These are phyloP conservation scores for Vigna angularis DNA, from an alignment of 306 rosid species.

Conservation along the genomic window DNA sequence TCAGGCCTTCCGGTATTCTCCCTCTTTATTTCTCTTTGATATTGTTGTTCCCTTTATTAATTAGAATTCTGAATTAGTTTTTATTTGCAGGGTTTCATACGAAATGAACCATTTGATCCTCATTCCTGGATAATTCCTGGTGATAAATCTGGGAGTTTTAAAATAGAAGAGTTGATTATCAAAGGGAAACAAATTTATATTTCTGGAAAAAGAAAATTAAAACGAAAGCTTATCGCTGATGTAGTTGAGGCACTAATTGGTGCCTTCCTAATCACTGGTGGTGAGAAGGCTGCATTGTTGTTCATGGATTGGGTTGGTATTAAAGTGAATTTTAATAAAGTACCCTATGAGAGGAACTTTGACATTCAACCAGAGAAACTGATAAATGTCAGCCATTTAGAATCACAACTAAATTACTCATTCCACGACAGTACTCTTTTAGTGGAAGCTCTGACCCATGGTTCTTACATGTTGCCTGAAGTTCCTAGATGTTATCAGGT, in stretches of 20 bases:
- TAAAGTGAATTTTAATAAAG: conserved; percentile 54
- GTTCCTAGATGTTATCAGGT: conserved; percentile 92
- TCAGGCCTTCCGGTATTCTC: conserved; percentile 65
- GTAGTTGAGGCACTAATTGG: conserved; percentile 94
- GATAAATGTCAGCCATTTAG: conserved; percentile 56
- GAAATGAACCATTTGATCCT: conserved; percentile 66
- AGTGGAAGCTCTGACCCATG: conserved; percentile 90
- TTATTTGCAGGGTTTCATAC: conserved; percentile 77
- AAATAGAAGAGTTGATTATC: conserved; percentile 46
- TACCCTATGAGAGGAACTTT: conserved; percentile 55
- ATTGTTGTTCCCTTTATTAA: not conserved
- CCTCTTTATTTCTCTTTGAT: not conserved
- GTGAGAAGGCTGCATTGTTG: conserved; percentile 66
- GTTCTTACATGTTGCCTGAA: conserved; percentile 86
- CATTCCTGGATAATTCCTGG: conserved; percentile 77
- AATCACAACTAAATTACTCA: conserved; percentile 62
- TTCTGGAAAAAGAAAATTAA: conserved; percentile 54
- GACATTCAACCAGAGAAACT: conserved; percentile 49
- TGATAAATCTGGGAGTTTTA: conserved; percentile 36
- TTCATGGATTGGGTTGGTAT: conserved; percentile 83
- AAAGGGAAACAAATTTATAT: conserved; percentile 47
- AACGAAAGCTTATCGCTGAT: conserved; percentile 70
- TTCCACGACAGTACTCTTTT: conserved; percentile 66
- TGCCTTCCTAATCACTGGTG: conserved; percentile 76
- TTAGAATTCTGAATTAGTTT: not conserved